phyloP scores from a whole-genome alignment of 2,329 filamentous ascomycete genomes.

The Ceratocystis colombiana region DNA sequence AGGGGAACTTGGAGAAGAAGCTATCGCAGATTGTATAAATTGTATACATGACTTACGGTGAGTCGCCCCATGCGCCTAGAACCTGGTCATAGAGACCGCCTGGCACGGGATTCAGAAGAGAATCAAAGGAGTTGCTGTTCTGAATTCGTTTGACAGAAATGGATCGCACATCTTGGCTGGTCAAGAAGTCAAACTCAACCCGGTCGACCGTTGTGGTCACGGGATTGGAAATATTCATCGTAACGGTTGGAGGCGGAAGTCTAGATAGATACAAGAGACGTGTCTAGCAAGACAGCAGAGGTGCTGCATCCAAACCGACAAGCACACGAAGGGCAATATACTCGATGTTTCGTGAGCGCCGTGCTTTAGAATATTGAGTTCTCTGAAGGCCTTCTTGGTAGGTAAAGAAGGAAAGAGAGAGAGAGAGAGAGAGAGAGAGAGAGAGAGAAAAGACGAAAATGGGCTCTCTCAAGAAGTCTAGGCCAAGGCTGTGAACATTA shows the following conservation, averaged over 20 bases:
- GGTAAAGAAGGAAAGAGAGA: neutral
- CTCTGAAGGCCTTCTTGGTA: neutral
- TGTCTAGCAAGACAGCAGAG: slow-evolving; percentile 5
- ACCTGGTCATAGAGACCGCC: slow-evolving; percentile 89
- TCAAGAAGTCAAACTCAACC: slow-evolving; percentile 83
- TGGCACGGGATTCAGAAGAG: slow-evolving; percentile 74
- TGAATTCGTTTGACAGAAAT: slow-evolving; percentile 92
- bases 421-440: too few species aligned
- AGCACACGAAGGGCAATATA: neutral
- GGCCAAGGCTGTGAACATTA: neutral
- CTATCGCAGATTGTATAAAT: neutral
- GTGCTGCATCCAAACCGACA: neutral
- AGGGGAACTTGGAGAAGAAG: neutral
- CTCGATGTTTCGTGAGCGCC: neutral
- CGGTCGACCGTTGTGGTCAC: slow-evolving; percentile 72
- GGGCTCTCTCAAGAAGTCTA: neutral
- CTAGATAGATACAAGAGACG: neutral
- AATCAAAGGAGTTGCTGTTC: slow-evolving; percentile 90
- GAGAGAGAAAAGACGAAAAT: neutral
- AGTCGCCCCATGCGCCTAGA: slow-evolving; percentile 79
- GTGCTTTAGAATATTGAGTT: neutral
- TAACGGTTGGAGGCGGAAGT: neutral
- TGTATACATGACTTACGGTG: slow-evolving; percentile 46
- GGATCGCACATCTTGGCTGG: slow-evolving; percentile 68
- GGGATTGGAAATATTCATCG: slow-evolving; percentile 67